A percentile compares a stretch with the other conserved stretches of the same genome.
Evolutionary conservation across 257 asterid genomes (phyloP).

Genomic region (Euphrasia confusa): DNA sequence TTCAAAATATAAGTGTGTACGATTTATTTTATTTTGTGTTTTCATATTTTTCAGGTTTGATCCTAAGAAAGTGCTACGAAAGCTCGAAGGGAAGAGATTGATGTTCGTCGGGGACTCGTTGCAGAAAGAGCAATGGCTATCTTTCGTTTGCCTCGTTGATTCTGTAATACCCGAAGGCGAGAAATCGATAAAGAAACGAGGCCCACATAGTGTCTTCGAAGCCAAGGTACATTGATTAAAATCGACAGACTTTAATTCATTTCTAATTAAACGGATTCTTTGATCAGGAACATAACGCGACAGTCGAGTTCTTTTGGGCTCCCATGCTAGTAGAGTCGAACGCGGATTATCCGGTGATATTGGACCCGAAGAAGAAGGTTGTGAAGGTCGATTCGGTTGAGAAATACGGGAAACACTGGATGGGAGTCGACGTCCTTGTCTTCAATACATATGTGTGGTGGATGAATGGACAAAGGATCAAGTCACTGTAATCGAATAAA

Average conservation of each 20-base stretch:
- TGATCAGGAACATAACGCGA: conserved; percentile 65
- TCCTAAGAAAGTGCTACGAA: conserved; percentile 52
- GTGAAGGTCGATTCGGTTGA: conserved; percentile 75
- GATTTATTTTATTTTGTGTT: neutral
- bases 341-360: conserved; percentile 40
- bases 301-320: conserved; percentile 89
- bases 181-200: conserved; percentile 69
- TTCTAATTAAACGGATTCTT: neutral
- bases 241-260: too few species aligned
- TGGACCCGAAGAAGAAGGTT: conserved; percentile 67
- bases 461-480: conserved; percentile 70
- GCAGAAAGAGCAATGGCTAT: conserved; percentile 90
- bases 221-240: conserved; percentile 32
- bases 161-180: conserved; percentile 63
- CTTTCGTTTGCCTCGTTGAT: conserved; percentile 76
- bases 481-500: conserved; percentile 50
- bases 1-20: too few species aligned
- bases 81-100: conserved; percentile 68
- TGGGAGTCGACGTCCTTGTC: conserved; percentile 60
- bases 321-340: conserved; percentile 82
- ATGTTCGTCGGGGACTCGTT: conserved; percentile 94
- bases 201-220: conserved; percentile 45
- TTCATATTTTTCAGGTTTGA: conserved; percentile 44
- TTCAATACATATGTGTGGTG: conserved; percentile 77
- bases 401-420: conserved; percentile 77